These are phyloP conservation scores for Lentinus tigrinus DNA, from an alignment of 768 basidiomycete species.

Conservation along the genomic window DNA sequence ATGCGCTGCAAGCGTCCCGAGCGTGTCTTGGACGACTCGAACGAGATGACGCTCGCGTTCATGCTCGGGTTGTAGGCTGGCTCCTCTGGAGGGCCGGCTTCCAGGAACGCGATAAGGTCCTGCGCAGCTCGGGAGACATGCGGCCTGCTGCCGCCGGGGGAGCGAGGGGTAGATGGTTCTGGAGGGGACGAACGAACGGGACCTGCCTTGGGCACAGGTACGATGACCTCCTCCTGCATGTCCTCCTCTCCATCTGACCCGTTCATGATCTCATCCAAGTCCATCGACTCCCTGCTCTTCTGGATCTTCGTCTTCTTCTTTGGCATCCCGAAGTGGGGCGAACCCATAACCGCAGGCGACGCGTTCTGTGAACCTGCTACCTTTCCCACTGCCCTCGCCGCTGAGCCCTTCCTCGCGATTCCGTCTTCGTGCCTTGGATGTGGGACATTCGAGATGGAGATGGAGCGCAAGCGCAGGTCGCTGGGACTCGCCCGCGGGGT, in stretches of 20 bases:
- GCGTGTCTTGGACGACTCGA: slow-evolving; percentile 35
- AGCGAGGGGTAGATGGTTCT: slow-evolving; percentile 11
- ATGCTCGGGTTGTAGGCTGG: slow-evolving; percentile 24
- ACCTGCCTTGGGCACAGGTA: no score
- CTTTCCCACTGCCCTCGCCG: not conserved
- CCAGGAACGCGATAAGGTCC: slow-evolving; percentile 57
- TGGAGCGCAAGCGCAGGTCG: slow-evolving; percentile 20
- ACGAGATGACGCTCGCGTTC: slow-evolving; percentile 43
- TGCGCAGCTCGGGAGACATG: slow-evolving; percentile 44
- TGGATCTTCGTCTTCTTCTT: slow-evolving; percentile 51
- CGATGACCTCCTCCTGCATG: not conserved
- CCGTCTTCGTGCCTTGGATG: slow-evolving; percentile 19
- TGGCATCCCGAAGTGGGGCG: slow-evolving; percentile 34
- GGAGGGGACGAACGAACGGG: not conserved
- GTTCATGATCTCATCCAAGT: slow-evolving; percentile 74
- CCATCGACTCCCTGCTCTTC: slow-evolving; percentile 64
- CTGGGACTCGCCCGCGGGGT: not conserved
- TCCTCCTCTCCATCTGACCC: slow-evolving; percentile 62
- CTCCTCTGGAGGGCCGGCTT: slow-evolving; percentile 54
- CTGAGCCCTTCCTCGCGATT: slow-evolving; percentile 4
- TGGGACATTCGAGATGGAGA: slow-evolving; percentile 24
- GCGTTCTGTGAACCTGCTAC: slow-evolving; percentile 10
- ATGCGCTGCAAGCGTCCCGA: slow-evolving; percentile 72
- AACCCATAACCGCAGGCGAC: not conserved
- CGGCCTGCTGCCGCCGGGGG: slow-evolving; percentile 14